These are phyloP conservation scores for Penstemon newberryi DNA, from an alignment of 257 asterid species.

Conservation along the genomic window DNA sequence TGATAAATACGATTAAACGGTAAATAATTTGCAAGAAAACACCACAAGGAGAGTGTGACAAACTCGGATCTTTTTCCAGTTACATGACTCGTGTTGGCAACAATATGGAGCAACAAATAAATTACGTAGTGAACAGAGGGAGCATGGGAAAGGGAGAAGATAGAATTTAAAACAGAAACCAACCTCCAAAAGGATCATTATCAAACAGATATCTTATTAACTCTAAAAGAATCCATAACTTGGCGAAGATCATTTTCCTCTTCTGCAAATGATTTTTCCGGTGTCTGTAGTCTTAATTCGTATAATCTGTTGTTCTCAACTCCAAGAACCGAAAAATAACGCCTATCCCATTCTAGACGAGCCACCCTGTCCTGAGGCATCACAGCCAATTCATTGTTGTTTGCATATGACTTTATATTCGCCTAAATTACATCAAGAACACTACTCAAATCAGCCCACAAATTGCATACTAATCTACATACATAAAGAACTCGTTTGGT, in stretches of 20 bases:
- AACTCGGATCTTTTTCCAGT: neutral
- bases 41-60: neutral
- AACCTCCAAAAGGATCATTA: slow-evolving; percentile 4
- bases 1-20: neutral
- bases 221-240: slow-evolving; percentile 86
- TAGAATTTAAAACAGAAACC: neutral
- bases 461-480: neutral
- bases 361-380: slow-evolving; percentile 87
- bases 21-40: neutral
- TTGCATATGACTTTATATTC: slow-evolving; percentile 88
- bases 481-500: no score
- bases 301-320: slow-evolving; percentile 85
- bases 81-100: neutral
- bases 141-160: neutral
- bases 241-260: slow-evolving; percentile 73
- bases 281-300: slow-evolving; percentile 73
- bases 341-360: slow-evolving; percentile 81
- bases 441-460: slow-evolving; percentile 1
- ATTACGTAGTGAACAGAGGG: neutral
- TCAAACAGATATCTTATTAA: slow-evolving; percentile 56
- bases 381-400: slow-evolving; percentile 90
- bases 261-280: slow-evolving; percentile 68
- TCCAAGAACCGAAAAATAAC: slow-evolving; percentile 91
- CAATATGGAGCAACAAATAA: neutral
- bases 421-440: slow-evolving; percentile 44